Evolutionary conservation across 306 rosid species (phyloP).

Genomic region (Acacia melanoxylon): DNA sequence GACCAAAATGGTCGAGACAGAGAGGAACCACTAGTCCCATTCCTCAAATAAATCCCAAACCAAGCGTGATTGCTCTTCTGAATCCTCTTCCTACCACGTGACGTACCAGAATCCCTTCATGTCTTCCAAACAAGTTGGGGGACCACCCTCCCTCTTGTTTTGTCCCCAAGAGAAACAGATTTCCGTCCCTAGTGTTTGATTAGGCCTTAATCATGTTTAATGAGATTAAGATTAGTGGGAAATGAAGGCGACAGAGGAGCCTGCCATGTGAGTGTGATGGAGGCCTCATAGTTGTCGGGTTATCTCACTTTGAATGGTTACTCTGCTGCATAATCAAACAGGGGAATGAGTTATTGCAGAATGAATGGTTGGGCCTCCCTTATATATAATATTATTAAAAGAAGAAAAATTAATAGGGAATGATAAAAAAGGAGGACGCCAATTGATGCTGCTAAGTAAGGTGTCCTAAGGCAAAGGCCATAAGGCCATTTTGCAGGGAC

Average conservation of each 20-base stretch:
- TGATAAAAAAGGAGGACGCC: background rate
- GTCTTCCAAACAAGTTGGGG: background rate
- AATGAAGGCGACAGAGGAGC: background rate
- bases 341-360: background rate
- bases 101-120: slow-evolving; percentile 6
- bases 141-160: background rate
- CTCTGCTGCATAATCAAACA: background rate
- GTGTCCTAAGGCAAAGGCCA: background rate
- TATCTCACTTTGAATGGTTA: background rate
- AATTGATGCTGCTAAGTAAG: background rate
- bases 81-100: slow-evolving; percentile 25
- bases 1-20: background rate
- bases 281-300: no score
- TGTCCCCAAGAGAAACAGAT: background rate
- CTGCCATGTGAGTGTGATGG: background rate
- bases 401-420: background rate
- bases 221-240: background rate
- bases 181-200: no score
- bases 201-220: background rate
- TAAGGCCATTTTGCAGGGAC: background rate
- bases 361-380: background rate
- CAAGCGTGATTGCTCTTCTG: slow-evolving; percentile 24
- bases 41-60: slow-evolving; percentile 21
- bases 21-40: background rate
- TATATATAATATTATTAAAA: no score